These are phyloP conservation scores for Mortierella alpina DNA, from an alignment of 192 early-diverging fungal species.

Conservation along the genomic window DNA sequence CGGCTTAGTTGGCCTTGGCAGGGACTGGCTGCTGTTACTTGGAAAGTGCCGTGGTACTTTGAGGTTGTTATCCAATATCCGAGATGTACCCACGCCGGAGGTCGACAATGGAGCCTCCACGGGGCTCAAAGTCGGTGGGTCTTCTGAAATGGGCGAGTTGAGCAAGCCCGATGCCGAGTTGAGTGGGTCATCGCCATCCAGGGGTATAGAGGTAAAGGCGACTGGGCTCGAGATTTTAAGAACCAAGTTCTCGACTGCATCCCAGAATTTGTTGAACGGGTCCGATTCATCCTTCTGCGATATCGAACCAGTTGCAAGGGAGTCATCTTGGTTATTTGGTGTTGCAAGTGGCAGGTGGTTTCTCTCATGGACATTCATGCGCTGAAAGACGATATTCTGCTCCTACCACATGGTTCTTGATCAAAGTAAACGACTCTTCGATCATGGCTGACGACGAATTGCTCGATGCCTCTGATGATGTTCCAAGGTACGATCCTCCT, in stretches of 20 bases:
- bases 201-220: constrained; percentile 68
- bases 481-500: constrained; percentile 13
- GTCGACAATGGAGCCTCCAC: not conserved
- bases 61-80: too few species aligned
- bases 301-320: not conserved
- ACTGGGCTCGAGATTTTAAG: constrained; percentile 77
- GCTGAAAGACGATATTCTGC: not conserved
- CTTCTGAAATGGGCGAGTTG: constrained; percentile 16
- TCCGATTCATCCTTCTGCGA: constrained; percentile 74
- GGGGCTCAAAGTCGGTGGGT: constrained; percentile 9
- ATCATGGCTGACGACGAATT: constrained; percentile 46
- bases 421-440: constrained; percentile 46
- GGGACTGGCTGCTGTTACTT: not conserved
- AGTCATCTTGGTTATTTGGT: not conserved
- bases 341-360: not conserved
- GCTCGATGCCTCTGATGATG: constrained; percentile 26
- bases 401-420: constrained; percentile 38
- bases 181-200: constrained; percentile 56
- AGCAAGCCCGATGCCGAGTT: constrained; percentile 15
- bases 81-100: not conserved
- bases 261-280: constrained; percentile 88
- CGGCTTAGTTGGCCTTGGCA: not conserved
- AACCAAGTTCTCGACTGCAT: constrained; percentile 77
- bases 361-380: not conserved
- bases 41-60: too few species aligned